phyloP scores from a whole-genome alignment of 345 rosid species.

The Mercurialis annua region DNA sequence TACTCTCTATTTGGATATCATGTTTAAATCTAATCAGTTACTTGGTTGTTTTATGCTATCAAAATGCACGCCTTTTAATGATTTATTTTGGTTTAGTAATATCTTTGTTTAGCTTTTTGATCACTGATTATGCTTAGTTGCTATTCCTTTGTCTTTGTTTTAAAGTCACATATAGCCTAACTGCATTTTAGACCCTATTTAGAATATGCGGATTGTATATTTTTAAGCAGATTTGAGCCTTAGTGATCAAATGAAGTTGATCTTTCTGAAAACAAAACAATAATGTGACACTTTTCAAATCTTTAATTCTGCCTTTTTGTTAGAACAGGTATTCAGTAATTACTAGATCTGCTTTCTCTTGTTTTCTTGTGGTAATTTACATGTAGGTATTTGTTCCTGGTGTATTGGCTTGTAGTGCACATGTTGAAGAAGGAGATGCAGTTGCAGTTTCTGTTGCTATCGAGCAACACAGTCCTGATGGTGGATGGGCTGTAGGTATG shows the following conservation, averaged over 20 bases:
- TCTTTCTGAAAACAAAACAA: neutral
- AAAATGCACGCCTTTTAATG: neutral
- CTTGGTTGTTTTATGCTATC: neutral
- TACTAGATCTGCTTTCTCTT: conserved; percentile 3
- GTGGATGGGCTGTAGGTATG: conserved; percentile 72
- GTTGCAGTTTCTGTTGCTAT: conserved; percentile 95
- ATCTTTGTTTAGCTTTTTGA: neutral
- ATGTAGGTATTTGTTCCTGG: conserved; percentile 94
- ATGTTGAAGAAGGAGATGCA: conserved; percentile 87
- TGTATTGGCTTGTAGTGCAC: conserved; percentile 92
- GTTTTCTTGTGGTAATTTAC: conserved; percentile 20
- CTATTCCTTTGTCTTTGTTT: neutral
- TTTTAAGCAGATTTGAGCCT: neutral
- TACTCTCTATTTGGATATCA: neutral
- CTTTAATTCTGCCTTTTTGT: neutral
- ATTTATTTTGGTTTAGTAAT: neutral
- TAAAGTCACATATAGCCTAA: too few relatives aligned
- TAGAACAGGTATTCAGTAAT: conserved; percentile 1
- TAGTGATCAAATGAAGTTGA: neutral
- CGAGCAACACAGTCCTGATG: conserved; percentile 66
- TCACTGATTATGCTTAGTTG: neutral
- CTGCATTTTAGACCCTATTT: neutral
- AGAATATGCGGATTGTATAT: neutral
- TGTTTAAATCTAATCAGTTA: neutral
- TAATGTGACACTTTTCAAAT: neutral